Conservation (phyloP, 2,329 filamentous ascomycete species). For the Gaeumannomyces sp. region DNA sequence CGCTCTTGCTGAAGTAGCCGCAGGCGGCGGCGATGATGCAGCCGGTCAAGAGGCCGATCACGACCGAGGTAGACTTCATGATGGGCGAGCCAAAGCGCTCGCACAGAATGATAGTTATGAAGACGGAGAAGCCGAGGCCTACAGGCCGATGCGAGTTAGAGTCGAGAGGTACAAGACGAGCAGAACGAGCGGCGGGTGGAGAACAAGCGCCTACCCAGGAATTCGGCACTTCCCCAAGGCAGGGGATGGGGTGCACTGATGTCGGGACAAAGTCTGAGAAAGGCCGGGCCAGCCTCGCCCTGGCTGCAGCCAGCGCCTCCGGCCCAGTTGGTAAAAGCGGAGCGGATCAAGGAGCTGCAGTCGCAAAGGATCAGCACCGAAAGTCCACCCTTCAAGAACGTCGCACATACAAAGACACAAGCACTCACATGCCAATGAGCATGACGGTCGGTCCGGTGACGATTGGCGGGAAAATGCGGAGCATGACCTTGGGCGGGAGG, state of each 20-base stretch:
- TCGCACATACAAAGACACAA: background rate
- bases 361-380: background rate
- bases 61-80: conserved; percentile 75
- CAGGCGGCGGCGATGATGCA: conserved; percentile 73
- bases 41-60: conserved; percentile 67
- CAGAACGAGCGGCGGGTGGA: background rate
- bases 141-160: background rate
- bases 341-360: conserved; percentile 52
- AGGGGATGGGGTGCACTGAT: conserved; percentile 64
- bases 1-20: conserved; percentile 70
- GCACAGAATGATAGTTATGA: conserved; percentile 71
- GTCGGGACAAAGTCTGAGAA: conserved; percentile 54
- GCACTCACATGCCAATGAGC: conserved; percentile 57
- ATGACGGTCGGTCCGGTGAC: conserved; percentile 39
- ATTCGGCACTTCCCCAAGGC: conserved; percentile 73
- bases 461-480: conserved; percentile 72
- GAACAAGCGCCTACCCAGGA: conserved; percentile 47
- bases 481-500: conserved; percentile 60
- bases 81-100: conserved; percentile 78
- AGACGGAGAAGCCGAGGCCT: conserved; percentile 70
- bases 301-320: conserved; percentile 62
- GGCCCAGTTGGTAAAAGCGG: conserved; percentile 71
- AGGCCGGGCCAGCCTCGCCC: conserved; percentile 46
- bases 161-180: background rate
- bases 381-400: background rate